Base-by-base conservation (phyloP, 352 stramenopile genomes). In the Pythium chondricola region DNA sequence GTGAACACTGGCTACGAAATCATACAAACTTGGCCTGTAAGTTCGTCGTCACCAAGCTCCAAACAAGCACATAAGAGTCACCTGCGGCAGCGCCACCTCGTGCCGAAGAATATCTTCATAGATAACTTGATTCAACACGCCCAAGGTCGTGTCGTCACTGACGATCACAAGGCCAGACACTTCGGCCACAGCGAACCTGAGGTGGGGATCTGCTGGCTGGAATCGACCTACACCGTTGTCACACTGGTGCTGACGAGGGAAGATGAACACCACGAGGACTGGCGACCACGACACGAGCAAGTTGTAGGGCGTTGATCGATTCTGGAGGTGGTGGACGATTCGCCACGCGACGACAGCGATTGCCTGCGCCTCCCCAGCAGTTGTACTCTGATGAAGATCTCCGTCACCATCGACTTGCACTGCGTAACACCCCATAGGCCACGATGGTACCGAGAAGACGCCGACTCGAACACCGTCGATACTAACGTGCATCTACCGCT, bases 161-260 rank as follows among this genome's bases (percentile, higher is more conserved):
- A 66, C 62, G 24, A 88, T 52, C 13, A 88, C 45, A 2, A 90
- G 63, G 6, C 79, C 79, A 1, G 69, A 55, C 18, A 87, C 49
- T 38, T 90, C 79, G 11, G 72, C 75, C 9, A 90, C 60, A 0
- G 79, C 79, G 24, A 85, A 71, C 7, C 72, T 67, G 10, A 90
- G 47, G 6, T 48, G 58, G 17, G 53, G 59, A 26, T 14, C 5
- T 17, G 11, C 18, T 13, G 43, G 20, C 8, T 33, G 48, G 18
- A 48, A 56, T 6, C 68, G 46, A 0, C n/a, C 27, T 4, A 53
- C 20, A 20, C 66, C 63, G 25, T 85, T 83, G 43, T 85, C 73
- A 37, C 56, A 53, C 32, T 90, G 79, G 2, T 26, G 47, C 40
- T 80, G 62, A 6, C 79, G 69, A 4, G 79, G 79, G 31, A 85